Evolutionary conservation across 345 rosid species (phyloP).

Genomic region (Syzygium oleosum): DNA sequence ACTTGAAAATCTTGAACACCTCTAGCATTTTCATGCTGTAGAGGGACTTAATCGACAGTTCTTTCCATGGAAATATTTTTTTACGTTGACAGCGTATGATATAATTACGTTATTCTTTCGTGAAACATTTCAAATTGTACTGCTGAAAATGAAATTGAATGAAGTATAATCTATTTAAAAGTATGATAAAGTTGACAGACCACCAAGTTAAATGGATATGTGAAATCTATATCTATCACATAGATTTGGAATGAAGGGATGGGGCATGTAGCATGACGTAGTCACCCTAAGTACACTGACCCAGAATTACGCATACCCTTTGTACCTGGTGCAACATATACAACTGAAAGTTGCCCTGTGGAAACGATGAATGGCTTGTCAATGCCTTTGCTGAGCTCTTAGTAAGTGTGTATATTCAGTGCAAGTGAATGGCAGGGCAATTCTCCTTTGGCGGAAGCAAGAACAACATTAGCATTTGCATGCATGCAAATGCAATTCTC

Average conservation of each 20-base stretch:
- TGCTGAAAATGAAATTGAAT: too few relatives aligned
- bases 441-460: constrained; percentile 9
- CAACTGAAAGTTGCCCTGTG: not conserved
- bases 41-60: not conserved
- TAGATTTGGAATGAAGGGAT: too few relatives aligned
- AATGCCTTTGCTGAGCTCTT: not conserved
- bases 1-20: not conserved
- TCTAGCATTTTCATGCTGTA: not conserved
- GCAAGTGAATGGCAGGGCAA: constrained; percentile 6
- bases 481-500: not conserved
- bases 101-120: too few relatives aligned
- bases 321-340: not conserved
- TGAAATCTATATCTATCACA: too few relatives aligned
- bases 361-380: not conserved
- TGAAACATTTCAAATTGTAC: too few relatives aligned
- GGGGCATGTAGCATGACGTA: too few relatives aligned
- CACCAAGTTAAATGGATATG: too few relatives aligned
- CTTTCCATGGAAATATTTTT: not conserved
- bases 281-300: not conserved
- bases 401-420: not conserved
- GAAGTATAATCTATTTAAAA: too few relatives aligned
- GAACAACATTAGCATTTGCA: not conserved
- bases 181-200: too few relatives aligned
- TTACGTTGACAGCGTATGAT: too few relatives aligned
- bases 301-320: not conserved